Base-by-base conservation (phyloP, 176 grass and related monocot genomes). In the Chrysopogon serrulatus region DNA sequence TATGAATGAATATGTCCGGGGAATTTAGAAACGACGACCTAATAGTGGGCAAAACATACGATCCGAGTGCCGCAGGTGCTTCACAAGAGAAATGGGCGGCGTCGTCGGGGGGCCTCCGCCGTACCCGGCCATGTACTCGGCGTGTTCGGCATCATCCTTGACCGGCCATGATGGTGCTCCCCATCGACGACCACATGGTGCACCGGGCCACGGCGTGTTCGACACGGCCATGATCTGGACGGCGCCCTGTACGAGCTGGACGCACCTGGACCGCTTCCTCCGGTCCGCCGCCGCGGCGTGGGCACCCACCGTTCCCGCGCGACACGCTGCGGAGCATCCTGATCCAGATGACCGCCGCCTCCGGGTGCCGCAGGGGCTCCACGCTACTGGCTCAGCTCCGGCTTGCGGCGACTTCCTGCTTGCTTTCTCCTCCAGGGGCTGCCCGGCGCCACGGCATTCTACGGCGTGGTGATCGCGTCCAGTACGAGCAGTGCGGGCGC, bases 141-240 rank as follows among this genome's bases (percentile, higher is more conserved):
- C 80, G 74, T 98, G 15, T 44, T 94, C 70, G 96, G 93, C 44
- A 87, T 95, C 85, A 49, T 90, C 9, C 89, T 91, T 0, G 96
- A 98, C 91, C 91, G 5, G 79, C 93, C 16, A 93, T 88, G 83
- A 95, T 98, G 96, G 73, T 60, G 18, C 40, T 98, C 73, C 89
- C 91, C 2, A 75, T 95, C 28, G 93, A 98, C 79, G 93, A 98
- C 87, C 96, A 98, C 80, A 98, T 95, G 93, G 91, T 94, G 10
- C 96, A 98, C 84, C 77, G 91, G 56, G 93, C 5, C 96, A 98
- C 80, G 96, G 91, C 76, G 93, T 98, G 60, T 98, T 98, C 68
- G 93, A 98, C 90, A 98, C 96, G 21, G 96, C 96, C 47, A 92
- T 92, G 93, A 51, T 95, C 73, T 98, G 12, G 89, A 98, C 79